Evolutionary conservation across 1,284 basidiomycete genomes (phyloP).

Genomic region (Marasmius oreades): DNA sequence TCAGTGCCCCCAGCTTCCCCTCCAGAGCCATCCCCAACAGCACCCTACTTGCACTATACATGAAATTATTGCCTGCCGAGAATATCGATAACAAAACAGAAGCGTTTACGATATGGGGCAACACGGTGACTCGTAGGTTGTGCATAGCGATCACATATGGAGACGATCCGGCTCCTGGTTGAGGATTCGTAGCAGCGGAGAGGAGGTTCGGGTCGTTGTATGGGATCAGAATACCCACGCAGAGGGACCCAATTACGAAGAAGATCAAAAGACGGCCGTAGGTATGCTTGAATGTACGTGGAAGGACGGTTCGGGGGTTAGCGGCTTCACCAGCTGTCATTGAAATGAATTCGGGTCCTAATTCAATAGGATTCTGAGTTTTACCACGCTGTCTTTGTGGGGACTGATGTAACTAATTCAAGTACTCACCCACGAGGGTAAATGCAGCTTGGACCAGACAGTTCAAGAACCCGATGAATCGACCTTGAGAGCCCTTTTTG

Average conservation of each 20-base stretch:
- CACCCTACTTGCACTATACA: conserved; percentile 75
- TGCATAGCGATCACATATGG: conserved; percentile 78
- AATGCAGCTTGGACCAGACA: conserved; percentile 46
- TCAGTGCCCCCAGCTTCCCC: conserved; percentile 35
- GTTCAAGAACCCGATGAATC: conserved; percentile 43
- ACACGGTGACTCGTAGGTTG: conserved; percentile 51
- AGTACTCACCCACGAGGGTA: conserved; percentile 35
- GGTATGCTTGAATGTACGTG: conserved; percentile 39
- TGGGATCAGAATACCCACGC: conserved; percentile 66
- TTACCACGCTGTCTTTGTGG: too few relatives aligned
- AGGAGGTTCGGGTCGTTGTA: conserved; percentile 57
- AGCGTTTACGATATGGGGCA: conserved; percentile 69
- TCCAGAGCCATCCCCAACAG: conserved; percentile 71
- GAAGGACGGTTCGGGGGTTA: conserved; percentile 36
- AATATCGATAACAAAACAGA: conserved; percentile 64
- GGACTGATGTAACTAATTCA: too few relatives aligned
- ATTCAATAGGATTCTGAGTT: too few relatives aligned
- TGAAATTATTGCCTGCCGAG: conserved; percentile 74
- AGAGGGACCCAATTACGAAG: conserved; percentile 50
- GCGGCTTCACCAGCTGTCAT: conserved; percentile 47
- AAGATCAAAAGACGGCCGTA: conserved; percentile 49
- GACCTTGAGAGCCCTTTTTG: conserved; percentile 37
- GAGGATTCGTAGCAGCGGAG: conserved; percentile 40
- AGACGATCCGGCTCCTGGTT: conserved; percentile 50
- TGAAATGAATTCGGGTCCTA: conserved; percentile 46